Conservation (phyloP, 139 green algal genomes). For the Zygnema cylindricum region DNA sequence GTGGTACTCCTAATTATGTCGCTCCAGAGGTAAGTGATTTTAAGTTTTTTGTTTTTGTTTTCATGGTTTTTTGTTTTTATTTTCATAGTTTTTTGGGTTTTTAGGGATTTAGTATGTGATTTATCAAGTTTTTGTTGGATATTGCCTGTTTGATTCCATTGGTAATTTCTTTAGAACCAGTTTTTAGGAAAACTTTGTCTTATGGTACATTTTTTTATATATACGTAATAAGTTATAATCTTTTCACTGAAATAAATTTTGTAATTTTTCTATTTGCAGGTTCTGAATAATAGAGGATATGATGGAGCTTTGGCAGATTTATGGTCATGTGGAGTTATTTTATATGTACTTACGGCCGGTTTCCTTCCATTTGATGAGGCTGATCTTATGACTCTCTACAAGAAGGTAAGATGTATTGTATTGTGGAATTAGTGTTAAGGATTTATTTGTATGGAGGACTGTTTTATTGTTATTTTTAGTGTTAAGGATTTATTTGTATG, state of each 20-base stretch:
- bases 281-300: constrained; percentile 64
- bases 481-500: too few relatives aligned
- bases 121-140: too few relatives aligned
- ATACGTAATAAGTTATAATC: background rate
- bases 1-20: constrained; percentile 82
- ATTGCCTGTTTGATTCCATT: background rate
- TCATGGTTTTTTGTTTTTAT: too few relatives aligned
- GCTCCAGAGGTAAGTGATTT: constrained; percentile 74
- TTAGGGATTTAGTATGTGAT: too few relatives aligned
- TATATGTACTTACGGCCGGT: constrained; percentile 69
- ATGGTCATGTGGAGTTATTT: constrained; percentile 82
- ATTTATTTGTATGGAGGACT: too few relatives aligned
- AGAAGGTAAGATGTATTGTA: constrained; percentile 43
- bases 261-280: too few relatives aligned
- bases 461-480: too few relatives aligned
- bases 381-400: constrained; percentile 52
- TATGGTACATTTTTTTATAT: background rate
- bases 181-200: background rate
- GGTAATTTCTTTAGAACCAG: background rate
- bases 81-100: too few relatives aligned
- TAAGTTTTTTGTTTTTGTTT: too few relatives aligned
- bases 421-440: too few relatives aligned
- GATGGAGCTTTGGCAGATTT: constrained; percentile 74
- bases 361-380: constrained; percentile 63
- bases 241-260: too few relatives aligned